Base-by-base conservation (phyloP, 2,329 filamentous ascomycete genomes). In the Harringtonia lauricola region DNA sequence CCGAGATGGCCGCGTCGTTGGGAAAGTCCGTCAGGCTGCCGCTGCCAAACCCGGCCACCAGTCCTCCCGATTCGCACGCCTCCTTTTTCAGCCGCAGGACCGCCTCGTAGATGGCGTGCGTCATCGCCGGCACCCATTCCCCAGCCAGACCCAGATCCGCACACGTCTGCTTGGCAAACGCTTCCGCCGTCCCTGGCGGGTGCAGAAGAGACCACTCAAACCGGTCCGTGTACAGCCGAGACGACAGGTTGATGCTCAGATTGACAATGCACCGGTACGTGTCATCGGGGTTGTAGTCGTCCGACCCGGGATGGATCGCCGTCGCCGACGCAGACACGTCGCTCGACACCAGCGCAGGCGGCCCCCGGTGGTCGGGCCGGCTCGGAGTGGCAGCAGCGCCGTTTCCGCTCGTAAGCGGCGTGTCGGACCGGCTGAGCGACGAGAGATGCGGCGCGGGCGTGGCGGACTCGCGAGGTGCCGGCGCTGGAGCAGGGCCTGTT, bases 151-250 rank as follows among this genome's bases (percentile, higher is more conserved):
- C 90, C 9, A 98, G 70, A 59, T 98, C 92, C 24, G 87, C 85
- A 59, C 92, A 96, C 0, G 92, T 96, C 51, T 87, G 79, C 58
- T 86, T 87, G 29, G 92, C 89, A 60, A 96, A 96, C 13, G 83
- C 79, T 61, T 98, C 90, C 0, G 92, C 87, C 35, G 90, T 88
- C 19, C 90, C 90, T 2, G 88, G 84, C 3, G 89, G 88, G 56
- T 96, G 89, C 17, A 95, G 71, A 18, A 98, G 69, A 6, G 90
- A 96, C 90, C 90, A 96, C 60, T 96, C 90, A 51, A 98, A 96
- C 57, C 89, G 95, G 70, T 98, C 92, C 4, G 86, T 94, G 62
- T 95, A 96, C 13, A 96, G 74, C 54, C 85, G 81, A 44, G 94
- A 94, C 42, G 88, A 81, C 19, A 96, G 73, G 57, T 95, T 95